Percentiles rank a stretch among this genome's conserved stretches.
Conservation (phyloP, 2,329 filamentous ascomycete genomes). For the Microdochium trichocladiopsis region DNA sequence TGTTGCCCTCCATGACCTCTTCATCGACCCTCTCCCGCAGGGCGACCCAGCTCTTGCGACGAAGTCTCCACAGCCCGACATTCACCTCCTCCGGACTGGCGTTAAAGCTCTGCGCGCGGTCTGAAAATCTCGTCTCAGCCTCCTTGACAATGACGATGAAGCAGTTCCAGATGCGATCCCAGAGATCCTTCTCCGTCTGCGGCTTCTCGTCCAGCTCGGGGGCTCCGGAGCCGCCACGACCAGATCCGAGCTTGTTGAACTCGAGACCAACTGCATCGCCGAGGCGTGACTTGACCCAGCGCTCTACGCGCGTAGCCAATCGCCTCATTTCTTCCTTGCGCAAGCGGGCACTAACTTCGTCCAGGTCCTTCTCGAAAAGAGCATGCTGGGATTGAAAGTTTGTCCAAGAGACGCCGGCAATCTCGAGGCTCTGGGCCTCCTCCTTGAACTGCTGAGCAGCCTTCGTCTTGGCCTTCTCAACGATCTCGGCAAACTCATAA, state of each 20-base stretch:
- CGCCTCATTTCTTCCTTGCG: conserved; percentile 95
- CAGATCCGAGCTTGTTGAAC: conserved; percentile 92
- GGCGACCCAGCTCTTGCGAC: conserved; percentile 91
- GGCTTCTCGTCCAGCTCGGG: conserved; percentile 72
- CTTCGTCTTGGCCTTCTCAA: conserved; percentile 71
- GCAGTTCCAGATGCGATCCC: conserved; percentile 89
- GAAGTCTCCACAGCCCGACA: conserved; percentile 84
- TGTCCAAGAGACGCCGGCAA: conserved; percentile 80
- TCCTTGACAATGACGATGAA: conserved; percentile 80
- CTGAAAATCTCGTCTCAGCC: conserved; percentile 78
- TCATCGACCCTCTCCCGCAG: conserved; percentile 88
- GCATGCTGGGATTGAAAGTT: conserved; percentile 74
- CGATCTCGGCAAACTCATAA: conserved; percentile 95
- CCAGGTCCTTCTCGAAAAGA: conserved; percentile 83
- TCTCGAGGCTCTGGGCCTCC: conserved; percentile 66
- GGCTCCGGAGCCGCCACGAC: conserved; percentile 73
- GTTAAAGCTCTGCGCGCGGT: conserved; percentile 88
- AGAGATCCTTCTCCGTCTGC: conserved; percentile 73
- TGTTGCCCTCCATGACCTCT: conserved; percentile 96
- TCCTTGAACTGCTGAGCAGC: conserved; percentile 68
- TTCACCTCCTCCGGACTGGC: conserved; percentile 87
- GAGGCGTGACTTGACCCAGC: conserved; percentile 85
- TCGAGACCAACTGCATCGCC: conserved; percentile 84
- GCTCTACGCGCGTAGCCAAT: conserved; percentile 81
- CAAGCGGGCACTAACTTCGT: conserved; percentile 76